Evolutionary conservation across 768 basidiomycete species (phyloP).

Genomic region (Terana coerulea): DNA sequence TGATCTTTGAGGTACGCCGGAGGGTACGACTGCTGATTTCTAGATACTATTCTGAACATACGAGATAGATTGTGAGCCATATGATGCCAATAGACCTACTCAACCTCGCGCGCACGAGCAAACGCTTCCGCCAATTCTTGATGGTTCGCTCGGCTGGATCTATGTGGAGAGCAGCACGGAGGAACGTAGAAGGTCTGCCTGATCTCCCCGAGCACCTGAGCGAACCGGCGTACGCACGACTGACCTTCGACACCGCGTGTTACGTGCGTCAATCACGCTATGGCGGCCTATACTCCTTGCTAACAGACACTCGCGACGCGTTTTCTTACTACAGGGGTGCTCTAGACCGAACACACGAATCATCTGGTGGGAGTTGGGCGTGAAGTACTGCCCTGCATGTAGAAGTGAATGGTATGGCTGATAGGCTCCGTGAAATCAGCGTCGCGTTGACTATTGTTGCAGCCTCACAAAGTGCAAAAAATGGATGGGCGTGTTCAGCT

Average conservation of each 20-base stretch:
- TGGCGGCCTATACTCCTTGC: neutral
- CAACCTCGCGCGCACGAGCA: constrained; percentile 9
- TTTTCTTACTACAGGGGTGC: neutral
- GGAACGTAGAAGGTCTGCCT: constrained; percentile 1
- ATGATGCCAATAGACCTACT: constrained; percentile 2
- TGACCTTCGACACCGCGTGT: constrained; percentile 8
- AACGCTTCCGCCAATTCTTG: neutral
- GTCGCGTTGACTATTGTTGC: no score
- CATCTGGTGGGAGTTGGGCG: neutral
- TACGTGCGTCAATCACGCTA: neutral
- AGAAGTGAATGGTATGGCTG: neutral
- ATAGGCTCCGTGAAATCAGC: no score
- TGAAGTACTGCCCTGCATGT: neutral
- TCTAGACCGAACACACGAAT: neutral
- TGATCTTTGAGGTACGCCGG: constrained; percentile 2
- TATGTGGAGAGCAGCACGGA: constrained; percentile 5
- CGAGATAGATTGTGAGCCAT: neutral
- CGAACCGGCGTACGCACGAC: constrained; percentile 14
- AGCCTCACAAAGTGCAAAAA: no score
- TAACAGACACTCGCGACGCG: no score
- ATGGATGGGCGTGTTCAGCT: no score
- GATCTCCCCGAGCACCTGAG: constrained; percentile 5
- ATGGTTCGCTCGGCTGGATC: neutral
- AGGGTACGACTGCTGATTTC: neutral
- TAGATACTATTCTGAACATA: no score